Evolutionary conservation across 2,329 filamentous ascomycete genomes (phyloP).

Genomic region (Pochonia chlamydosporia): DNA sequence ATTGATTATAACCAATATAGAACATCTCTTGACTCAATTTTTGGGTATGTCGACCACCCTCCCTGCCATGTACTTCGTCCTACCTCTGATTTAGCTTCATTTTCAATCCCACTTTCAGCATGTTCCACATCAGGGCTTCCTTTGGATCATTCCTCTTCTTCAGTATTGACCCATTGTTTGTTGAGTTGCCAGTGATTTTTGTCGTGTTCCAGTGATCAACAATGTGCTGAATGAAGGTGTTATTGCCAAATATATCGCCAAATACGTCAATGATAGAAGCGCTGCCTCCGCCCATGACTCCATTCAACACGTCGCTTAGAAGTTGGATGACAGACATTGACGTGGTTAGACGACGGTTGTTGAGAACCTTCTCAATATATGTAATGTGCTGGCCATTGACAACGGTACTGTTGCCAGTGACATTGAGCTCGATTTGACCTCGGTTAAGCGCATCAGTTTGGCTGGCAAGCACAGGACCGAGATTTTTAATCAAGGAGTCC

Average conservation of each 20-base stretch:
- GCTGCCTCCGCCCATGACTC: slow-evolving; percentile 23
- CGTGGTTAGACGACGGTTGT: slow-evolving; percentile 29
- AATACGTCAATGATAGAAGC: slow-evolving; percentile 26
- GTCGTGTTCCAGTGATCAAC: slow-evolving; percentile 27
- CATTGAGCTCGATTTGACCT: slow-evolving; percentile 35
- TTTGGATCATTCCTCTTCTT: slow-evolving; percentile 2
- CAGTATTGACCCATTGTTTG: neutral
- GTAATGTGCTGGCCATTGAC: slow-evolving; percentile 36
- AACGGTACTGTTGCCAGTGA: slow-evolving; percentile 34
- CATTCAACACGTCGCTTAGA: slow-evolving; percentile 29
- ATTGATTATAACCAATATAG: too few relatives aligned
- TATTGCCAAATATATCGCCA: slow-evolving; percentile 32
- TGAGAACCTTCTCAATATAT: slow-evolving; percentile 39
- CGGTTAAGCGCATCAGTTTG: slow-evolving; percentile 29
- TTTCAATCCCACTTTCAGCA: slow-evolving; percentile 7
- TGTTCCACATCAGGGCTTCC: slow-evolving; percentile 10
- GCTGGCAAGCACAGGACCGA: slow-evolving; percentile 30
- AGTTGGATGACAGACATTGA: slow-evolving; percentile 32
- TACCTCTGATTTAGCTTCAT: slow-evolving; percentile 7
- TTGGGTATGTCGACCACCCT: too few relatives aligned
- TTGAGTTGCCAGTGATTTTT: slow-evolving; percentile 4
- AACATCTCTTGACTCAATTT: too few relatives aligned
- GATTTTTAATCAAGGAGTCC: slow-evolving; percentile 33
- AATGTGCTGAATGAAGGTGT: slow-evolving; percentile 31
- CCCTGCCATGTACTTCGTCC: too few relatives aligned